Conservation (phyloP, 371 early-diverging fungal genomes). For the Amoeboaphelidium occidentale region DNA sequence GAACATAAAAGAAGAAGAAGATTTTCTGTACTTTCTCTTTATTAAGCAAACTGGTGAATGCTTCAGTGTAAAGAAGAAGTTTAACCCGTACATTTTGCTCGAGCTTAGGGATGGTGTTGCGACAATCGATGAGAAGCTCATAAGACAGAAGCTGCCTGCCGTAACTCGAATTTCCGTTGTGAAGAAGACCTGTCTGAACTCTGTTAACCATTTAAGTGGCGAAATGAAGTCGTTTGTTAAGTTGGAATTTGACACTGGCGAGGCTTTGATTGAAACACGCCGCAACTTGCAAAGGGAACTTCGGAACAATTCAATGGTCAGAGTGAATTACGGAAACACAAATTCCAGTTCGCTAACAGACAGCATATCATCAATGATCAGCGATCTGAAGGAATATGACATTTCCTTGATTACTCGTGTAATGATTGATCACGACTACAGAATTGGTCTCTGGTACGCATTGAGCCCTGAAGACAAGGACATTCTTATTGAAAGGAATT, state of each 20-base stretch:
- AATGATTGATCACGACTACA: constrained; percentile 75
- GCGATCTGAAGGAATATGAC: constrained; percentile 61
- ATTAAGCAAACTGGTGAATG: no score
- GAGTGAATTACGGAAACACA: not conserved
- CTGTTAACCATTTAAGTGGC: constrained; percentile 79
- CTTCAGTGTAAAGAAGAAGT: no score
- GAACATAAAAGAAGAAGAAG: no score
- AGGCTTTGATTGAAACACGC: constrained; percentile 45
- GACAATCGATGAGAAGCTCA: not conserved
- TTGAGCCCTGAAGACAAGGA: constrained; percentile 18
- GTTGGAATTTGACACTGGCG: constrained; percentile 52
- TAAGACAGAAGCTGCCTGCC: not conserved
- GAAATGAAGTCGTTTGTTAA: constrained; percentile 41
- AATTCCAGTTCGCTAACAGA: not conserved
- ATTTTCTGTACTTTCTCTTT: no score
- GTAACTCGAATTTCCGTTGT: constrained; percentile 6
- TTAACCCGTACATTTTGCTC: no score
- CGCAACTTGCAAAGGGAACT: not conserved
- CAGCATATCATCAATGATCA: not conserved
- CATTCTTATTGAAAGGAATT: constrained; percentile 32
- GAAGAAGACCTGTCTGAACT: constrained; percentile 57
- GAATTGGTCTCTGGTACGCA: constrained; percentile 90
- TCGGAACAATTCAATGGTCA: no score
- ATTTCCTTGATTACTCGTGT: constrained; percentile 77
- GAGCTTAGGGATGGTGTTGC: no score